Evolutionary conservation across 2,329 filamentous ascomycete species (phyloP), one percentile per base, ranked within the genome.

Genomic region (Samsoniella hepiali): DNA sequence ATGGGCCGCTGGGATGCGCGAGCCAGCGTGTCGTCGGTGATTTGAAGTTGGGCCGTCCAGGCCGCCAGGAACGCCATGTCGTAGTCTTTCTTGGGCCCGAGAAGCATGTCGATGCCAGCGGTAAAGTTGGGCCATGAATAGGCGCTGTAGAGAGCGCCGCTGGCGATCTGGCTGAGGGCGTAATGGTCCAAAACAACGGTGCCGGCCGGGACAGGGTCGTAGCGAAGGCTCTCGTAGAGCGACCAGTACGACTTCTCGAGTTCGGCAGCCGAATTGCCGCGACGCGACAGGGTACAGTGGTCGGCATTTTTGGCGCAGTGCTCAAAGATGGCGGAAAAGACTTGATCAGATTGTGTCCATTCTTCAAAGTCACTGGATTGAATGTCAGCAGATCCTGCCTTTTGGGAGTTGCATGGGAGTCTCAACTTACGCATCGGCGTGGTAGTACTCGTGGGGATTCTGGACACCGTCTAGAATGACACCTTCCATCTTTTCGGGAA

Each of bases 401-500:
- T 3, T 8, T 8, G 3, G 15, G 17, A 9, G 1, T 15, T n/a
- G n/a, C 7, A 13, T 17, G 8, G 9, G 5, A 15, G 38, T 4
- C 3, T 27, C 5, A 15, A 55, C 64, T 36, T 61, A 65, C 63
- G 36, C 56, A 50, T 62, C 58, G n/a, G 66, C 70, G 44, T 72
- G 65, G 63, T 72, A 76, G 63, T 74, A 76, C 47, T 76, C 68
- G 36, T 69, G 69, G 7, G 70, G 69, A 56, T 75, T 77, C 31
- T 70, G 61, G 5, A 73, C 70, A 55, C 75, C 75, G 65, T 80
- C 78, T 2, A 80, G 65, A 15, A 79, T 64, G 10, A 79, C 61
- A 40, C 70, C 70, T 29, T 76, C 76, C 29, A 79, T 70, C 45
- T 73, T 69, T 29, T 79, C 74, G 1, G 78, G 78, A 63, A 78